Evolutionary conservation across 2,329 filamentous ascomycete genomes (phyloP).

Genomic region (Penicillium sp.): DNA sequence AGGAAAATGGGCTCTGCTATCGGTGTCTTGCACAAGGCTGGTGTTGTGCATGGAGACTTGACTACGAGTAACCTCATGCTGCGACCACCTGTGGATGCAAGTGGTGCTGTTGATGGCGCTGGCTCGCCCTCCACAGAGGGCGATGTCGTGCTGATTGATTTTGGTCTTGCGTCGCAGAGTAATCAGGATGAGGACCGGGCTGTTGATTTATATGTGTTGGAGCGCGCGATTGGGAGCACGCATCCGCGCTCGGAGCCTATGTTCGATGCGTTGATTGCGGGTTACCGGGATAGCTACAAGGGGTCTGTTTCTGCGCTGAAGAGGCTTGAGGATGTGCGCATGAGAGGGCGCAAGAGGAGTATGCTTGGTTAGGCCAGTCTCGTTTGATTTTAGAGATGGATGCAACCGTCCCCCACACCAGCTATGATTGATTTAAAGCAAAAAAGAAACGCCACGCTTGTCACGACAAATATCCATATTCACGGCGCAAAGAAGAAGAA

Average conservation of each 20-base stretch:
- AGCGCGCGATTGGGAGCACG: constrained; percentile 90
- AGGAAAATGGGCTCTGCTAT: constrained; percentile 68
- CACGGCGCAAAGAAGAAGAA: constrained; percentile 1
- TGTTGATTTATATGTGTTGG: constrained; percentile 93
- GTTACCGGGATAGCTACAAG: constrained; percentile 73
- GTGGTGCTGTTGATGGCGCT: constrained; percentile 18
- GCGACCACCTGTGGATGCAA: constrained; percentile 40
- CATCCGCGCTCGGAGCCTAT: constrained; percentile 81
- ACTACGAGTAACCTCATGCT: constrained; percentile 98
- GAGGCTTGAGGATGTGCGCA: constrained; percentile 84
- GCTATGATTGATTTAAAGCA: constrained; percentile 16
- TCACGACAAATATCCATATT: constrained; percentile 13
- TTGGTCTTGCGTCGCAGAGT: constrained; percentile 82
- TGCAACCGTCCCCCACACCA: not conserved
- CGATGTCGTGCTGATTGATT: constrained; percentile 88
- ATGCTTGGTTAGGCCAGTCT: constrained; percentile 74
- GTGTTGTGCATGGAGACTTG: constrained; percentile 89
- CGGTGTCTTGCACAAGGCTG: constrained; percentile 75
- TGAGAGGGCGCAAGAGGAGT: constrained; percentile 92
- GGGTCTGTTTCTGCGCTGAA: constrained; percentile 72
- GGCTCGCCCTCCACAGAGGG: constrained; percentile 53
- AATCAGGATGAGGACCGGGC: constrained; percentile 87
- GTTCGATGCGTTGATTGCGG: constrained; percentile 70
- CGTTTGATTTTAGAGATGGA: constrained; percentile 12
- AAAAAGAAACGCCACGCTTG: constrained; percentile 25